A percentile compares a stretch with the other conserved stretches of the same genome.
Evolutionary conservation across 345 rosid species (phyloP).

Genomic region (Brassica cretica): DNA sequence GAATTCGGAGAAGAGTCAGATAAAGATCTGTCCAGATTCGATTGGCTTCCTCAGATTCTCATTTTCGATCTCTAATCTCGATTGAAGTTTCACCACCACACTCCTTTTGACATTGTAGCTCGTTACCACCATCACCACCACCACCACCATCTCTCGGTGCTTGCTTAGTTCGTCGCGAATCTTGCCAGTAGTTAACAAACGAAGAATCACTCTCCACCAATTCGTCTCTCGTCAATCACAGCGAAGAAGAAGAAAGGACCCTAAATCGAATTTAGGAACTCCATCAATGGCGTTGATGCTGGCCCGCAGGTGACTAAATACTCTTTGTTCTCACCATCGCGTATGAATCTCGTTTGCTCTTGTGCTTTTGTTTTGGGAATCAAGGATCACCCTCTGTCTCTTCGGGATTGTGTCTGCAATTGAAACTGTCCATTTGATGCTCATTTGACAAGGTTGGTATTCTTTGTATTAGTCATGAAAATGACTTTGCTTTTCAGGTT

Average conservation of each 20-base stretch:
- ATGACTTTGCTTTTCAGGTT: neutral
- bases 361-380: neutral
- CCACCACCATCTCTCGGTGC: too few species aligned
- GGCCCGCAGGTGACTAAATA: constrained; percentile 76
- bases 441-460: too few species aligned
- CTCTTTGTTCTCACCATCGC: constrained; percentile 65
- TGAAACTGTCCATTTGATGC: too few species aligned
- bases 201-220: neutral
- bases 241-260: constrained; percentile 29
- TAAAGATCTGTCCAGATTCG: neutral
- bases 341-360: constrained; percentile 41
- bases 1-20: neutral
- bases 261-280: constrained; percentile 4
- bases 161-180: too few species aligned
- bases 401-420: neutral
- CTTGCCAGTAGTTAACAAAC: neutral
- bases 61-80: neutral
- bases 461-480: neutral
- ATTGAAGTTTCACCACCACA: neutral
- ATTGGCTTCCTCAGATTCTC: neutral
- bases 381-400: neutral
- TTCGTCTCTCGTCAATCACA: constrained; percentile 14
- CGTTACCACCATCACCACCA: too few species aligned
- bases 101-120: too few species aligned
- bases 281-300: constrained; percentile 62